Conservation (phyloP, 768 basidiomycete species). For the Lentinula guzmanii region DNA sequence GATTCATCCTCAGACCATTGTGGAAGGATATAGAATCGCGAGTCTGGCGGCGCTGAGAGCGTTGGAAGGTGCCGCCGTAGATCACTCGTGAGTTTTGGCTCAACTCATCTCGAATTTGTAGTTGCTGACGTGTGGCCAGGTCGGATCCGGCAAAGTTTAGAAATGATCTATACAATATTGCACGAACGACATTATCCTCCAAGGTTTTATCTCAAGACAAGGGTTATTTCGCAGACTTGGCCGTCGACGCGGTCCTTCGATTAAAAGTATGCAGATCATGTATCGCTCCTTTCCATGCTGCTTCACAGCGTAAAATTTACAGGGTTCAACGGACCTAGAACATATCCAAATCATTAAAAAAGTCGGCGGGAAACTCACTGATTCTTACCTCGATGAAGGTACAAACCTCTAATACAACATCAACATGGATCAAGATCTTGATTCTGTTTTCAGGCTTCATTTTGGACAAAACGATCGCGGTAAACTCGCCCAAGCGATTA, state of each 20-base stretch:
- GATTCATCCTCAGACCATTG: conserved; percentile 97
- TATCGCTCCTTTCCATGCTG: background rate
- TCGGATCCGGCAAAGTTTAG: conserved; percentile 73
- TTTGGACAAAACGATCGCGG: conserved; percentile 91
- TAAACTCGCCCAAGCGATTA: conserved; percentile 90
- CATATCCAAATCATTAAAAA: conserved; percentile 99
- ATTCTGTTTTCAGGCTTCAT: conserved; percentile 72
- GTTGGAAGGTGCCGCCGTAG: conserved; percentile 73
- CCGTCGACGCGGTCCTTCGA: conserved; percentile 92
- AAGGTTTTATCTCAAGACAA: conserved; percentile 98
- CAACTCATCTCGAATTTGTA: background rate
- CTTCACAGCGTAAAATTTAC: conserved; percentile 5
- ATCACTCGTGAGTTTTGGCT: conserved; percentile 65
- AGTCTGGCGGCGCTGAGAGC: conserved; percentile 79
- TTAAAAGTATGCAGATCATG: conserved; percentile 53
- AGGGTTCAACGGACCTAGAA: conserved; percentile 95
- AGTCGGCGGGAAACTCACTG: conserved; percentile 96
- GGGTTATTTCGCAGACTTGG: conserved; percentile 95
- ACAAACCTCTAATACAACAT: conserved; percentile 8
- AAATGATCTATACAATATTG: conserved; percentile 93
- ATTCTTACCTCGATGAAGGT: conserved; percentile 98
- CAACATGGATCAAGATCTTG: background rate
- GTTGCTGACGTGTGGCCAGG: conserved; percentile 27
- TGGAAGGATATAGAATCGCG: conserved; percentile 95
- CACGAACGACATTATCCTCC: conserved; percentile 89